Evolutionary conservation across 2,329 filamentous ascomycete species (phyloP).

Genomic region (Lachnellula subtilissima): DNA sequence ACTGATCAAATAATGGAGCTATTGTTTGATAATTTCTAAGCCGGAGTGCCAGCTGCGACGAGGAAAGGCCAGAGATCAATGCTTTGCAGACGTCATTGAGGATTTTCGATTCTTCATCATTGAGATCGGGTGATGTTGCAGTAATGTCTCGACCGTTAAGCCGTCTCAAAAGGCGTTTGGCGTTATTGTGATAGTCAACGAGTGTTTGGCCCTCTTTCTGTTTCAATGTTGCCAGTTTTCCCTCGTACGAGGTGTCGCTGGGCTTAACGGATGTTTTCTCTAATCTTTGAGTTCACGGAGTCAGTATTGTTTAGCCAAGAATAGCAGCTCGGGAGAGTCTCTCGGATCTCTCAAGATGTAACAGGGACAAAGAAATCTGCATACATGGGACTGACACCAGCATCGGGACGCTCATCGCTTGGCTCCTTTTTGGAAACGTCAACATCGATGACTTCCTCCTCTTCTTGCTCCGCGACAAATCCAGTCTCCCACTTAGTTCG

Average conservation of each 20-base stretch:
- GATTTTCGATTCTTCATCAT: constrained; percentile 39
- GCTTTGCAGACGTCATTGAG: constrained; percentile 49
- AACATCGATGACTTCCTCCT: constrained; percentile 25
- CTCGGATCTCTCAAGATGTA: too few species aligned
- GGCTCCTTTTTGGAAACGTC: neutral
- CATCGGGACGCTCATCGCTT: constrained; percentile 23
- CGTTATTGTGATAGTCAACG: constrained; percentile 27
- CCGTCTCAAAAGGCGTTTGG: constrained; percentile 27
- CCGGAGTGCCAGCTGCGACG: constrained; percentile 41
- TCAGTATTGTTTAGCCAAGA: too few species aligned
- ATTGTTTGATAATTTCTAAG: constrained; percentile 47
- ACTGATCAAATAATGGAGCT: constrained; percentile 30
- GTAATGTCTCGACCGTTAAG: constrained; percentile 28
- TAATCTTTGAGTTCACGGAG: too few species aligned
- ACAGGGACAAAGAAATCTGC: too few species aligned
- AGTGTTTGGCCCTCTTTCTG: constrained; percentile 28
- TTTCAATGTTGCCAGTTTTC: constrained; percentile 19
- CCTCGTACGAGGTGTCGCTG: constrained; percentile 2
- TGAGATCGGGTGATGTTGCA: constrained; percentile 19
- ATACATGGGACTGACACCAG: neutral
- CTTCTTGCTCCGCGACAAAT: constrained; percentile 33
- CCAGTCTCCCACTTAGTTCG: constrained; percentile 67
- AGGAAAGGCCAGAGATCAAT: constrained; percentile 50
- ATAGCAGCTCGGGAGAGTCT: too few species aligned
- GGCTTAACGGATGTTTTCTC: neutral